These are phyloP conservation scores for Cercophora scortea DNA, from an alignment of 495 filamentous ascomycete species.

Conservation along the genomic window DNA sequence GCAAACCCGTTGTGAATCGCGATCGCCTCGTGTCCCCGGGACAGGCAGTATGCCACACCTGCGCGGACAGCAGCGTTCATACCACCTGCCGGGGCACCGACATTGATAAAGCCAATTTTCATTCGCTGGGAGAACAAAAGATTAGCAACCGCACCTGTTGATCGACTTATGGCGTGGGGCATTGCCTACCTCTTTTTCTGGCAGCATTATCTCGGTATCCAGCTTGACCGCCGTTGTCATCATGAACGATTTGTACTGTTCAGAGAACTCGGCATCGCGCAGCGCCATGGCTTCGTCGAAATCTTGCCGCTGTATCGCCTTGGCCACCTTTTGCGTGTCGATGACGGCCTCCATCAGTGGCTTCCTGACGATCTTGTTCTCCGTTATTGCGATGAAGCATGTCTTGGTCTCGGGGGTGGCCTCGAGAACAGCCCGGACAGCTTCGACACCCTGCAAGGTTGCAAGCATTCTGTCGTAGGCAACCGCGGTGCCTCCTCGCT, in stretches of 20 bases:
- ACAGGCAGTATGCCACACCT: slow-evolving; percentile 89
- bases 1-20: slow-evolving; percentile 97
- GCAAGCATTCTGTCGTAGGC: slow-evolving; percentile 93
- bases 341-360: slow-evolving; percentile 82
- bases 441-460: slow-evolving; percentile 91
- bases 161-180: not conserved
- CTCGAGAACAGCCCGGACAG: slow-evolving; percentile 92
- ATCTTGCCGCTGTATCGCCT: slow-evolving; percentile 70
- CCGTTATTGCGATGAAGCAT: slow-evolving; percentile 87
- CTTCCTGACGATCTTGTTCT: slow-evolving; percentile 94
- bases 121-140: slow-evolving; percentile 52
- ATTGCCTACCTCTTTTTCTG: slow-evolving; percentile 60
- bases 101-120: slow-evolving; percentile 91
- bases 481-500: slow-evolving; percentile 84
- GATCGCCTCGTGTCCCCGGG: slow-evolving; percentile 84
- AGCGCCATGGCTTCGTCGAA: slow-evolving; percentile 80
- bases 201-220: slow-evolving; percentile 42
- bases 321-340: slow-evolving; percentile 73
- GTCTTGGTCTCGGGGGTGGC: slow-evolving; percentile 83
- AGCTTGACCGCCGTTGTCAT: slow-evolving; percentile 65
- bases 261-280: slow-evolving; percentile 87
- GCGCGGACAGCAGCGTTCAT: slow-evolving; percentile 97
- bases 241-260: slow-evolving; percentile 83
- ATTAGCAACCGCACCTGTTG: not conserved
- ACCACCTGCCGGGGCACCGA: slow-evolving; percentile 96